Conservation (phyloP, 108 stramenopile species). For the Nitzschia palea region DNA sequence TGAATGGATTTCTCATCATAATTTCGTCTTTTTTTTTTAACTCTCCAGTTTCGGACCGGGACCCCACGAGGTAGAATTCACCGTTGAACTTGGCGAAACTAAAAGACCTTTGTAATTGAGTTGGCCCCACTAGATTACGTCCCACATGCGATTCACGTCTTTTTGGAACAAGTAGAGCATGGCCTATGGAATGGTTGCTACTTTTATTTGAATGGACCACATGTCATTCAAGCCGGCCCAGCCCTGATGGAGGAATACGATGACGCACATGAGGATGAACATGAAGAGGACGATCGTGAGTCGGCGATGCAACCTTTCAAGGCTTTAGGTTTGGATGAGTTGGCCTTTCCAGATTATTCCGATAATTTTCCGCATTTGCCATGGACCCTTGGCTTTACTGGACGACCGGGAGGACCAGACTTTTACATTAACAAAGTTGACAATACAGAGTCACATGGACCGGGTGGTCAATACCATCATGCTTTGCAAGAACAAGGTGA, state of each 20-base stretch:
- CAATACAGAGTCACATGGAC: slow-evolving; percentile 84
- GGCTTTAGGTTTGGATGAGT: slow-evolving; percentile 34
- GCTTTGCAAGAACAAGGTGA: slow-evolving; percentile 82
- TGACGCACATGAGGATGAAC: slow-evolving; percentile 11
- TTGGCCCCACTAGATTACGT: slow-evolving; percentile 73
- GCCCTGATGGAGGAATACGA: slow-evolving; percentile 22
- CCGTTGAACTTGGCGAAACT: slow-evolving; percentile 7
- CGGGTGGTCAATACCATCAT: slow-evolving; percentile 77
- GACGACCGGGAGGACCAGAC: slow-evolving; percentile 89
- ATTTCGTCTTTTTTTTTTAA: background rate
- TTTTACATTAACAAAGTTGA: slow-evolving; percentile 90
- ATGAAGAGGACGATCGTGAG: slow-evolving; percentile 14
- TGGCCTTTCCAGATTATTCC: slow-evolving; percentile 86
- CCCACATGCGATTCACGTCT: slow-evolving; percentile 82
- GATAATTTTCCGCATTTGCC: slow-evolving; percentile 60
- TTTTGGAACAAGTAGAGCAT: slow-evolving; percentile 83
- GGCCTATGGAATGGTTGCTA: slow-evolving; percentile 71
- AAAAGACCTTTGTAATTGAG: slow-evolving; percentile 50
- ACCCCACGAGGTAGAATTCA: slow-evolving; percentile 64
- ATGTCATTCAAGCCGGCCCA: slow-evolving; percentile 83
- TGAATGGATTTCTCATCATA: background rate
- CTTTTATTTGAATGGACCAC: slow-evolving; percentile 78
- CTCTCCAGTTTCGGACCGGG: slow-evolving; percentile 64
- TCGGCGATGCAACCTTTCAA: slow-evolving; percentile 32
- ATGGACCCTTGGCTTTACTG: slow-evolving; percentile 84